Conservation (phyloP, 768 basidiomycete genomes). For the Lentinula lateritia region DNA sequence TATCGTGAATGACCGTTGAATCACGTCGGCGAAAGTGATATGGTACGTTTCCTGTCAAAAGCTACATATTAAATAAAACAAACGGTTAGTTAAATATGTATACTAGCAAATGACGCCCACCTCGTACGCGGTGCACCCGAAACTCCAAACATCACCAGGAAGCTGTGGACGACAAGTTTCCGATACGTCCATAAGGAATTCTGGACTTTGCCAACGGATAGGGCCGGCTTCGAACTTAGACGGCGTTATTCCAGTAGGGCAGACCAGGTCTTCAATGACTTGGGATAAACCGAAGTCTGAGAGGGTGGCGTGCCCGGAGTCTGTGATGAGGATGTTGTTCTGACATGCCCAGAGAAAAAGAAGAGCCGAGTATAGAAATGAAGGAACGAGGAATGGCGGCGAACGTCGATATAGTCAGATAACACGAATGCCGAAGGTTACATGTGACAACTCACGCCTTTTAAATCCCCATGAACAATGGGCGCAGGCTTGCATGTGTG, state of each 20-base stretch:
- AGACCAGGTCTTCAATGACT: conserved; percentile 23
- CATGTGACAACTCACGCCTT: conserved; percentile 3
- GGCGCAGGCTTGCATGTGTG: conserved; percentile 30
- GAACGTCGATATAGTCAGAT: not conserved
- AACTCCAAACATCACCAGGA: conserved; percentile 29
- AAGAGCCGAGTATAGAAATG: not conserved
- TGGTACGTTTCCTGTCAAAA: conserved; percentile 21
- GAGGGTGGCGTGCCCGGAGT: conserved; percentile 31
- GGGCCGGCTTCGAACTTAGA: conserved; percentile 24
- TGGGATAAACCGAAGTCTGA: conserved; percentile 41
- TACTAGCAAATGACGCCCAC: conserved; percentile 10
- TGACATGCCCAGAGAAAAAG: conserved; percentile 7
- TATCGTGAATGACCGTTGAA: conserved; percentile 19
- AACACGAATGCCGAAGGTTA: not conserved
- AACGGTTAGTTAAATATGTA: no score
- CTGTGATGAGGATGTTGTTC: conserved; percentile 42
- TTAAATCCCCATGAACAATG: conserved; percentile 18
- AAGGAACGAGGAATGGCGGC: not conserved
- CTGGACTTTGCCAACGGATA: conserved; percentile 28
- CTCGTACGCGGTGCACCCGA: conserved; percentile 30
- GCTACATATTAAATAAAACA: conserved; percentile 1
- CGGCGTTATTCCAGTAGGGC: conserved; percentile 21
- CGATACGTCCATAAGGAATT: conserved; percentile 21
- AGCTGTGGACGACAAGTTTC: conserved; percentile 18
- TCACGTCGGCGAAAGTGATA: conserved; percentile 20